Conservation (phyloP, 305 asterid species). For the Vinca major region DNA sequence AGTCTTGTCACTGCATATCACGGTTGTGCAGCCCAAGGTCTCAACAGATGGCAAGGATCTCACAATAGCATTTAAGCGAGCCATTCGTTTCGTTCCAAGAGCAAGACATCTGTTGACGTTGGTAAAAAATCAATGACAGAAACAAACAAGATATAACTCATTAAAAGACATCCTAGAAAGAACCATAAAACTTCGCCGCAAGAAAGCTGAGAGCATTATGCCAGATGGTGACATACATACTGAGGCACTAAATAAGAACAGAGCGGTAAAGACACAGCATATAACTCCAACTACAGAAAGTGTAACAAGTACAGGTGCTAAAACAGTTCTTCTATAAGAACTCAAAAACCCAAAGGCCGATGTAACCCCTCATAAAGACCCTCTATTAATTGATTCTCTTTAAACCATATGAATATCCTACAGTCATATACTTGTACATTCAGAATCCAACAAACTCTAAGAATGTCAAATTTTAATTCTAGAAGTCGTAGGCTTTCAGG, state of each 20-base stretch:
- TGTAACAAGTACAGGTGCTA: neutral
- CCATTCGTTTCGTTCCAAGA: slow-evolving; percentile 98
- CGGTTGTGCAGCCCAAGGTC: slow-evolving; percentile 99
- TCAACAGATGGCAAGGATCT: slow-evolving; percentile 98
- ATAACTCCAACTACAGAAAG: neutral
- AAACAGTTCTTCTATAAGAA: neutral
- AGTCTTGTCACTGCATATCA: slow-evolving; percentile 99
- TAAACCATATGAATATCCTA: neutral
- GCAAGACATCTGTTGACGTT: slow-evolving; percentile 69
- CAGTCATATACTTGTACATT: neutral
- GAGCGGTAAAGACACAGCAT: neutral
- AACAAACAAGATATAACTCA: neutral
- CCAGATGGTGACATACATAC: neutral
- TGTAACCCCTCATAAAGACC: neutral
- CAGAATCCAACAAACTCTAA: neutral
- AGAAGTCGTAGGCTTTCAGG: neutral
- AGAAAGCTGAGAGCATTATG: neutral
- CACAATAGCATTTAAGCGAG: slow-evolving; percentile 96
- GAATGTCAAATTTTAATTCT: neutral
- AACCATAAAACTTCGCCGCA: neutral
- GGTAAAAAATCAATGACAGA: neutral
- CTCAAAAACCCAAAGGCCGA: slow-evolving; percentile 1
- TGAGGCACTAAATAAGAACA: neutral
- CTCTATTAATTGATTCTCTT: neutral
- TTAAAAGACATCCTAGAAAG: neutral